Base-by-base conservation (phyloP, 805 yeast species). In the Lachancea kluyveri region DNA sequence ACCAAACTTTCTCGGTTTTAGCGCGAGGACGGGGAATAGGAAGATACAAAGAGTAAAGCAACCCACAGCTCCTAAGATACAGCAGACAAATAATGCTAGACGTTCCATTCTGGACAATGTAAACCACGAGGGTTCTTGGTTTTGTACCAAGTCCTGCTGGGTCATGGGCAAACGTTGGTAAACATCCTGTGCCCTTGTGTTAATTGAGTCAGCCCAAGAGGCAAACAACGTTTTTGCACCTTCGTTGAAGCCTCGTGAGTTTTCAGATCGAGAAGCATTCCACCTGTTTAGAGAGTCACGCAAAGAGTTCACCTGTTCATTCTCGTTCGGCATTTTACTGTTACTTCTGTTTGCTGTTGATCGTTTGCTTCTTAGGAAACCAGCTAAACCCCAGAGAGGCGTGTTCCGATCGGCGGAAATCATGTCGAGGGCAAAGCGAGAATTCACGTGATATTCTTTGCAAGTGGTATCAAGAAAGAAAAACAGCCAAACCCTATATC, bases 1-100 rank as follows among this genome's bases (percentile, higher is more conserved):
- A 8, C 94, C 96, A 54, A 92, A 90, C 57, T 92, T 92, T 29
- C 94, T 68, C 10, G 97, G 98, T 45, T 83, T 79, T 30, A 87
- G 61, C 2, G 95, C 88, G 42, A 92, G 64, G 10, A 90, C 87
- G 0, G 98, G 98, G 56, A 92, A 79, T 47, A 90, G 60, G 28
- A 86, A 74, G 41, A 90, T 72, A 42, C 96, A 84, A 17, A 90
- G 57, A 8, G 77, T 69, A 57, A 90, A 92, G 50, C 96, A 86
- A 2, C 80, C 74, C n/a, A 70, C 60, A 0, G 96, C 73, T 0
- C 88, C 92, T 0, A 72, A 66, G 4, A 92, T 62, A 46, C 94
- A 84, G 33, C 81, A 73, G 13, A 77, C 71, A 50, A 92, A 90
- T 4, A 90, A 77, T 17, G 85, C 53, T 17, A 87, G 60, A 32